Evolutionary conservation across 805 yeast species (phyloP).

Genomic region (Cyberlindnera amylophila): DNA sequence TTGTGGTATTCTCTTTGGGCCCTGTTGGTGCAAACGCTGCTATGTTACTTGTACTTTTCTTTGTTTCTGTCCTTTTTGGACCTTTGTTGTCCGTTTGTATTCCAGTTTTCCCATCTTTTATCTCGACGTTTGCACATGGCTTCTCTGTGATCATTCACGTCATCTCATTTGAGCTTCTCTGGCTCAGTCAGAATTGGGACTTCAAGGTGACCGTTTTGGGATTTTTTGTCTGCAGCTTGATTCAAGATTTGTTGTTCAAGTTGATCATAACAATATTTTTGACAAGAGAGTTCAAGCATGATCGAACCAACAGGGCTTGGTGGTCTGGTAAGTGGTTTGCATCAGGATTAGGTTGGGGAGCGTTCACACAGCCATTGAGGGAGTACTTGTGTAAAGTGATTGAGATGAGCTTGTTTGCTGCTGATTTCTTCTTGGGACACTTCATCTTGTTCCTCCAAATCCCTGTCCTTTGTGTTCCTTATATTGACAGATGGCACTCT

Average conservation of each 20-base stretch:
- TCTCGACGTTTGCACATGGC: constrained; percentile 48
- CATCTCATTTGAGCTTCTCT: constrained; percentile 46
- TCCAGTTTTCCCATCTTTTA: constrained; percentile 41
- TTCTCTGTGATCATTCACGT: constrained; percentile 46
- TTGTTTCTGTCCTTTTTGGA: constrained; percentile 43
- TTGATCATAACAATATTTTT: constrained; percentile 41
- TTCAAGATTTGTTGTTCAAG: constrained; percentile 52
- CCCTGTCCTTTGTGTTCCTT: constrained; percentile 54
- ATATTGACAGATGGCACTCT: constrained; percentile 55
- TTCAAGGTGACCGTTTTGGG: constrained; percentile 54
- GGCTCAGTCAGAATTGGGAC: constrained; percentile 56
- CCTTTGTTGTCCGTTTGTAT: constrained; percentile 41
- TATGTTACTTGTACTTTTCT: constrained; percentile 36
- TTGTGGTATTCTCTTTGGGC: constrained; percentile 40
- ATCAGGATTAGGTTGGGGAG: constrained; percentile 51
- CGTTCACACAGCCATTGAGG: constrained; percentile 52
- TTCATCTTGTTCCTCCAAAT: constrained; percentile 46
- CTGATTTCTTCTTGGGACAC: constrained; percentile 53
- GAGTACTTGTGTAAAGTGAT: constrained; percentile 54
- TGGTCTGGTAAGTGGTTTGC: constrained; percentile 68
- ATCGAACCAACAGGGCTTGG: constrained; percentile 57
- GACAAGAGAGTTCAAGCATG: constrained; percentile 53
- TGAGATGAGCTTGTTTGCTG: constrained; percentile 54
- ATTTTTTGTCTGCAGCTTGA: constrained; percentile 37
- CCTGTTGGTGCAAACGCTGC: constrained; percentile 45